Percentiles rank a stretch among this genome's conserved stretches.
Conservation (phyloP, 495 filamentous ascomycete genomes). For the Daldinia decipiens region DNA sequence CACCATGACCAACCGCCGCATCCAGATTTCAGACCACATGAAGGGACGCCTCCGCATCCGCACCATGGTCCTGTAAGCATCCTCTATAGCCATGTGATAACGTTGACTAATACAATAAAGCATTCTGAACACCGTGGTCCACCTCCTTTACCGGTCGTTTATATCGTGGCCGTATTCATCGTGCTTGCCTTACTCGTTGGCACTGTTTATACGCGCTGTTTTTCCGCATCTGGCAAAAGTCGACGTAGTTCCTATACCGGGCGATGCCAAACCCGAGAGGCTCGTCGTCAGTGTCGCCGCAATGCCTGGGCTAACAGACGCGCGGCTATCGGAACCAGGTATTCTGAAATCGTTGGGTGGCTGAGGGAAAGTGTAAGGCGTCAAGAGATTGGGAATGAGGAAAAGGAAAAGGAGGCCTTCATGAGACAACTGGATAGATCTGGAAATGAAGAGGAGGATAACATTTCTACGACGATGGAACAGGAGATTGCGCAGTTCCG, state of each 20-base stretch:
- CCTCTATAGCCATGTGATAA: not conserved
- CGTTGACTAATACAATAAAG: slow-evolving; percentile 15
- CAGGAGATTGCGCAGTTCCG: slow-evolving; percentile 62
- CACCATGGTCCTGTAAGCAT: slow-evolving; percentile 29
- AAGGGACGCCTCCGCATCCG: slow-evolving; percentile 15
- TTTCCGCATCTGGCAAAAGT: slow-evolving; percentile 54
- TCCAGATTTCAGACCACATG: slow-evolving; percentile 1
- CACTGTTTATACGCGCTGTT: slow-evolving; percentile 46
- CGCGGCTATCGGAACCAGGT: slow-evolving; percentile 24
- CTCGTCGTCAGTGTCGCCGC: slow-evolving; percentile 47
- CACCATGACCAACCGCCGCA: slow-evolving; percentile 14
- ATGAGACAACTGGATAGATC: slow-evolving; percentile 34
- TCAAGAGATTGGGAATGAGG: slow-evolving; percentile 46
- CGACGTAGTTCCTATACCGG: slow-evolving; percentile 53
- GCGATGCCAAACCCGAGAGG: slow-evolving; percentile 46
- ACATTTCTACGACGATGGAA: slow-evolving; percentile 50
- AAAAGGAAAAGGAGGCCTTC: slow-evolving; percentile 55
- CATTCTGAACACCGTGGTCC: slow-evolving; percentile 23
- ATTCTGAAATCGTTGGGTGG: slow-evolving; percentile 32
- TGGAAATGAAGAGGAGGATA: slow-evolving; percentile 45
- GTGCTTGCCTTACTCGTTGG: slow-evolving; percentile 51
- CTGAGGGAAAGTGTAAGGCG: slow-evolving; percentile 23
- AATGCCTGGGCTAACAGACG: slow-evolving; percentile 24
- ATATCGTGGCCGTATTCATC: slow-evolving; percentile 44
- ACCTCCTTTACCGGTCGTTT: slow-evolving; percentile 24